Evolutionary conservation across 1,139 yeast species (phyloP).

Genomic region (Kodamaea fungicola): DNA sequence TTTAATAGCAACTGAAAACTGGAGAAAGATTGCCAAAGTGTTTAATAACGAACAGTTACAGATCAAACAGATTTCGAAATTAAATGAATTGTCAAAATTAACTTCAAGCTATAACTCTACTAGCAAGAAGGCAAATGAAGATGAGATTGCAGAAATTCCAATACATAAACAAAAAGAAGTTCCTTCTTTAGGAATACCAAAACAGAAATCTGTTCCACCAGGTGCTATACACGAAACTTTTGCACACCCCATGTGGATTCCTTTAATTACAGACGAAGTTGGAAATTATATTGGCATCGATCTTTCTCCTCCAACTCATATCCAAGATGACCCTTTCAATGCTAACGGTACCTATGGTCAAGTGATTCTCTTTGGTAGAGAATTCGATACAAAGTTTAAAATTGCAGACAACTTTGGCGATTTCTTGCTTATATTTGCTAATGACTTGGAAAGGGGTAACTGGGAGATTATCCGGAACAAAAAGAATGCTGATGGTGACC

Average conservation of each 20-base stretch:
- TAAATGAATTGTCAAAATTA: slow-evolving; percentile 24
- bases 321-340: slow-evolving; percentile 29
- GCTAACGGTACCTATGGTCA: slow-evolving; percentile 71
- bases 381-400: slow-evolving; percentile 77
- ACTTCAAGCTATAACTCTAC: slow-evolving; percentile 22
- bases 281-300: slow-evolving; percentile 92
- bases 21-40: slow-evolving; percentile 61
- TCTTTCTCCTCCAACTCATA: slow-evolving; percentile 53
- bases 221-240: slow-evolving; percentile 65
- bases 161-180: neutral
- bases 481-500: slow-evolving; percentile 45
- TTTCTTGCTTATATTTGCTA: slow-evolving; percentile 73
- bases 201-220: slow-evolving; percentile 74
- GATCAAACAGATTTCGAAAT: slow-evolving; percentile 16
- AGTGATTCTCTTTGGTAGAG: slow-evolving; percentile 84
- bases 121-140: slow-evolving; percentile 20
- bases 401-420: slow-evolving; percentile 85
- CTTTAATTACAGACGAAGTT: slow-evolving; percentile 78
- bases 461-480: slow-evolving; percentile 60
- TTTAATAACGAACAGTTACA: slow-evolving; percentile 31
- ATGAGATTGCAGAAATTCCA: slow-evolving; percentile 3
- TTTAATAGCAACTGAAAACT: slow-evolving; percentile 58
- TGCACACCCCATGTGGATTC: slow-evolving; percentile 90
- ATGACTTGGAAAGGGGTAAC: slow-evolving; percentile 76
- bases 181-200: slow-evolving; percentile 33